phyloP scores from a whole-genome alignment of 2,329 filamentous ascomycete species.

The Emergomyces africanus region DNA sequence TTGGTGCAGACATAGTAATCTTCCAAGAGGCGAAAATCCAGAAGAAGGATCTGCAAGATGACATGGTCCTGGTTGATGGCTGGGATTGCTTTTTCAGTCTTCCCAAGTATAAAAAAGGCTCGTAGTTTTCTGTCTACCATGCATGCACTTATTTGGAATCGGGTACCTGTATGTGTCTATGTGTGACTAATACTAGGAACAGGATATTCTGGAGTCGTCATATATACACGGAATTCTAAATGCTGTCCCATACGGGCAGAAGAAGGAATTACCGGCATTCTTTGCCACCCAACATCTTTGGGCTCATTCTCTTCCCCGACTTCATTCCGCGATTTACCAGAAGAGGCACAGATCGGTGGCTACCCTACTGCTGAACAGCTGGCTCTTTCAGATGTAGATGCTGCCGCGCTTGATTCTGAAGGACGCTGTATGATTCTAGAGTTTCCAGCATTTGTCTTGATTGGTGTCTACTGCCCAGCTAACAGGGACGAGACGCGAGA shows the following conservation, averaged over 20 bases:
- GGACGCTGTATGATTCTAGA: conserved; percentile 84
- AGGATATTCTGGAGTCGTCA: conserved; percentile 93
- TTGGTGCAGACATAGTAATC: conserved; percentile 84
- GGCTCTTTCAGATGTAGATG: conserved; percentile 48
- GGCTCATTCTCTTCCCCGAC: conserved; percentile 57
- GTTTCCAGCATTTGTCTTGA: conserved; percentile 85
- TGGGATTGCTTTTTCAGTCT: conserved; percentile 97
- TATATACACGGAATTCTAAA: conserved; percentile 79
- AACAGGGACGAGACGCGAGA: conserved; percentile 73
- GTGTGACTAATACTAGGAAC: conserved; percentile 2
- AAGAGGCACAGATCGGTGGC: conserved; percentile 69
- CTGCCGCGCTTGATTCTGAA: conserved; percentile 68
- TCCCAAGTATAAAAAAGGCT: conserved; percentile 86
- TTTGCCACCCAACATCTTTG: conserved; percentile 59
- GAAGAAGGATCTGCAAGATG: conserved; percentile 77
- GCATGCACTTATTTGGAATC: not conserved
- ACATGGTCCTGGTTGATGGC: conserved; percentile 87
- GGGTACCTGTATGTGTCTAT: not conserved
- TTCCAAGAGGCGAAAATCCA: conserved; percentile 98
- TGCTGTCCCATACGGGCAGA: conserved; percentile 84
- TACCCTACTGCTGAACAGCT: conserved; percentile 66
- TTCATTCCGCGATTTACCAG: conserved; percentile 61
- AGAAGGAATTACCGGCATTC: conserved; percentile 78
- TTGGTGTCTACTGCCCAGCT: conserved; percentile 87
- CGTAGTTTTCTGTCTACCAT: not conserved